Percentiles rank a stretch among this genome's conserved stretches.
phyloP scores from a whole-genome alignment of 495 filamentous ascomycete genomes.

The Cercophora scortea region DNA sequence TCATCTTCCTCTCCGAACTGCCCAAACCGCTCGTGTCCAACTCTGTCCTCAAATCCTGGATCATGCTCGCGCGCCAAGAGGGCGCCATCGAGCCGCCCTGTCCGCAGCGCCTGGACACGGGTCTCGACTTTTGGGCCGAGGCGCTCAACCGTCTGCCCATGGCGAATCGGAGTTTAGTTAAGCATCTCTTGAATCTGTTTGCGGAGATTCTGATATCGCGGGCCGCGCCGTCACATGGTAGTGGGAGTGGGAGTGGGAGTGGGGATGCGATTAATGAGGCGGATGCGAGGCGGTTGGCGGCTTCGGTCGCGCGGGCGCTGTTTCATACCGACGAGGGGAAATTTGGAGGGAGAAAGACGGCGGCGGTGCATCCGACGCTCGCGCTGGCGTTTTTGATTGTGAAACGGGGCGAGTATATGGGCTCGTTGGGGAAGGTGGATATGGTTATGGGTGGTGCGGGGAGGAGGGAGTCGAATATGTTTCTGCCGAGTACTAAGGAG shows the following conservation, averaged over 20 bases:
- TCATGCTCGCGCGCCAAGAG: conserved; percentile 18
- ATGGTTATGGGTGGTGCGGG: background rate
- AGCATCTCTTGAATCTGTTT: conserved; percentile 18
- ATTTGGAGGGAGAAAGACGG: background rate
- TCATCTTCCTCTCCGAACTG: conserved; percentile 16
- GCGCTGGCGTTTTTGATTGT: conserved; percentile 22
- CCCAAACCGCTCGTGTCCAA: conserved; percentile 20
- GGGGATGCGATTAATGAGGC: conserved; percentile 9
- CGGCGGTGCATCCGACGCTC: conserved; percentile 16
- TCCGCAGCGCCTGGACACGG: conserved; percentile 15
- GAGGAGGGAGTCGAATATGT: conserved; percentile 10
- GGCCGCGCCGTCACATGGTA: background rate
- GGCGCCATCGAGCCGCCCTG: conserved; percentile 19
- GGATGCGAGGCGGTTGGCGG: conserved; percentile 16
- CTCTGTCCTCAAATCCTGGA: conserved; percentile 16
- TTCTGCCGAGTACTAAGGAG: conserved; percentile 23
- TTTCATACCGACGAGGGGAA: conserved; percentile 14
- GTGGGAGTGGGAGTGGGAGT: no score
- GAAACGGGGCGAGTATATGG: conserved; percentile 20
- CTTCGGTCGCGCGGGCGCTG: conserved; percentile 16
- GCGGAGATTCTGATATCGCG: conserved; percentile 13
- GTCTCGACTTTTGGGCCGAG: conserved; percentile 25
- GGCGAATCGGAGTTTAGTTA: conserved; percentile 17
- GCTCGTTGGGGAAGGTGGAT: background rate
- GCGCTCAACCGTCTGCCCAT: conserved; percentile 22